Percentiles rank a stretch among this genome's conserved stretches.
Evolutionary conservation across 176 grass and related monocot genomes (phyloP).

Genomic region (Phoenix dactylifera): DNA sequence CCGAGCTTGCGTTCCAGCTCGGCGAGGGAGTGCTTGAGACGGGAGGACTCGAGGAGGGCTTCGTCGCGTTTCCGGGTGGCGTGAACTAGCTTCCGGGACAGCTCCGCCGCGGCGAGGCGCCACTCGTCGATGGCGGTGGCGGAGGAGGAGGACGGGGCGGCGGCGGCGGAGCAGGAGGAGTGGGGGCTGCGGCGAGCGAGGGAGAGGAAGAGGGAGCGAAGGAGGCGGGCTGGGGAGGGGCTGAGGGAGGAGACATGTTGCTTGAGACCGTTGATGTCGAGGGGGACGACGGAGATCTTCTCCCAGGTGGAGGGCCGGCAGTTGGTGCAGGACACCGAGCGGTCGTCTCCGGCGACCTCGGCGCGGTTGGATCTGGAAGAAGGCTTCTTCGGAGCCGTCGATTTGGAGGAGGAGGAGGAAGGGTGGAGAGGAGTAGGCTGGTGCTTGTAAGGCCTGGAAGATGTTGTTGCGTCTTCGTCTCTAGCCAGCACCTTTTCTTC

Average conservation of each 20-base stretch:
- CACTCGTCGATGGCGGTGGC: slow-evolving; percentile 13
- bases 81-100: slow-evolving; percentile 17
- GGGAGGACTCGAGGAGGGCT: slow-evolving; percentile 14
- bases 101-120: slow-evolving; percentile 10
- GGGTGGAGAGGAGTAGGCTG: slow-evolving; percentile 52
- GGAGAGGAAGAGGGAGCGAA: slow-evolving; percentile 52
- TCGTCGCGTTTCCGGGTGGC: slow-evolving; percentile 18
- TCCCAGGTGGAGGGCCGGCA: slow-evolving; percentile 28
- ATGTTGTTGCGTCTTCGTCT: not conserved
- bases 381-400: not conserved
- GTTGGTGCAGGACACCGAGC: slow-evolving; percentile 48
- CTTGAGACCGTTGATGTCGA: not conserved
- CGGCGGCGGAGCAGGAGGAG: slow-evolving; percentile 36
- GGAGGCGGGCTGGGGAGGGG: slow-evolving; percentile 40
- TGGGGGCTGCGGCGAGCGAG: slow-evolving; percentile 29
- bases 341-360: slow-evolving; percentile 13
- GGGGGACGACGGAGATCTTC: slow-evolving; percentile 16
- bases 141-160: slow-evolving; percentile 18
- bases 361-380: too few relatives aligned
- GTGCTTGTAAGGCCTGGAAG: slow-evolving; percentile 28
- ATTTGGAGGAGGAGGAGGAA: not conserved
- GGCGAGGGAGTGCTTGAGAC: slow-evolving; percentile 10
- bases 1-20: slow-evolving; percentile 80
- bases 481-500: too few relatives aligned
- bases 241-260: not conserved